Percentiles rank a stretch among this genome's conserved stretches.
These are phyloP conservation scores for Herpetospermum pedunculosum DNA, from an alignment of 306 rosid species.

Conservation along the genomic window DNA sequence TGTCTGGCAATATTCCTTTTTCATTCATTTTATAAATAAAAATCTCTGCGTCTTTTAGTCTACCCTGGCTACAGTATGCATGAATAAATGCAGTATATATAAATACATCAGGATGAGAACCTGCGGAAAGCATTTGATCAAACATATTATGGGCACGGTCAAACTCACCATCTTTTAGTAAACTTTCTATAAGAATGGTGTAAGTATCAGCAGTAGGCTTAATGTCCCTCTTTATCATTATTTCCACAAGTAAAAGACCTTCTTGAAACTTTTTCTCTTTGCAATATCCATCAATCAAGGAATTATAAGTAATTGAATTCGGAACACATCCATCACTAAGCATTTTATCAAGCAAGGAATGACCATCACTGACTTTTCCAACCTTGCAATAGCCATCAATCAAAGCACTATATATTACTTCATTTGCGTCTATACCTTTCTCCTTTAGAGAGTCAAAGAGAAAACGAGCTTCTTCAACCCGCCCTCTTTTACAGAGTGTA, in stretches of 20 bases:
- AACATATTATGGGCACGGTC: constrained; percentile 32
- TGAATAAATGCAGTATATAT: constrained; percentile 60
- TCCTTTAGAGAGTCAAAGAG: constrained; percentile 48
- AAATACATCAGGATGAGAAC: constrained; percentile 52
- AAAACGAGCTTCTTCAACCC: constrained; percentile 39
- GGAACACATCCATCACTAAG: constrained; percentile 49
- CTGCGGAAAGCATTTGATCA: constrained; percentile 44
- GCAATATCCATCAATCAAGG: constrained; percentile 64
- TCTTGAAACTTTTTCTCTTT: constrained; percentile 41
- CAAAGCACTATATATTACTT: constrained; percentile 46
- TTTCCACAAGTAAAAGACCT: constrained; percentile 37
- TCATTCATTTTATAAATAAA: constrained; percentile 40
- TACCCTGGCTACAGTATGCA: constrained; percentile 59
- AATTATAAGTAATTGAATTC: constrained; percentile 48
- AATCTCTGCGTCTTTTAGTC: constrained; percentile 60
- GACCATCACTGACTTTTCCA: constrained; percentile 47
- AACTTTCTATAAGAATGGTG: constrained; percentile 45
- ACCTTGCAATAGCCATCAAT: constrained; percentile 68
- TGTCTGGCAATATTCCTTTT: constrained; percentile 51
- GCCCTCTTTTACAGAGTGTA: constrained; percentile 50
- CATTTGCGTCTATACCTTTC: constrained; percentile 41
- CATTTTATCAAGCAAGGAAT: constrained; percentile 47
- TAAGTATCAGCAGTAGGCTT: constrained; percentile 46
- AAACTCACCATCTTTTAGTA: constrained; percentile 45
- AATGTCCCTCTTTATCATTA: constrained; percentile 39